These are phyloP conservation scores for Leucocoprinus birnbaumii DNA, from an alignment of 768 basidiomycete species.

Conservation along the genomic window DNA sequence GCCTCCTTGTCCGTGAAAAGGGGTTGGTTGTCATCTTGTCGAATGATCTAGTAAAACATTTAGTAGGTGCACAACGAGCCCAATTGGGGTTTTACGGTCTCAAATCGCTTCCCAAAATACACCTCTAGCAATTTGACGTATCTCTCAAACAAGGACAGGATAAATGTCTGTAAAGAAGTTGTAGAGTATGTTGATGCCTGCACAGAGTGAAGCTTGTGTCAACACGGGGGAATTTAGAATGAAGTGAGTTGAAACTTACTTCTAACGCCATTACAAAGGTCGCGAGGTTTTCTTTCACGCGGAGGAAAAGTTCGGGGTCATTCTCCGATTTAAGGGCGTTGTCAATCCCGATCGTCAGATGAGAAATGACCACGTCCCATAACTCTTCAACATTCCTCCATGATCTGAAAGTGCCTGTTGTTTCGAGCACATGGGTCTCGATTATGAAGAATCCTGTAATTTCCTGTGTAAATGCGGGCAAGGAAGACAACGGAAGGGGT, in stretches of 20 bases:
- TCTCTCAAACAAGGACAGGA: constrained; percentile 87
- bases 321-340: constrained; percentile 68
- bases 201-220: neutral
- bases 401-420: constrained; percentile 87
- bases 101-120: constrained; percentile 80
- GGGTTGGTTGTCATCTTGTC: constrained; percentile 84
- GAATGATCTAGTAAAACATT: constrained; percentile 59
- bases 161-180: constrained; percentile 74
- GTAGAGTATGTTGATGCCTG: constrained; percentile 89
- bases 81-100: constrained; percentile 49
- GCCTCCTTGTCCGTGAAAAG: constrained; percentile 66
- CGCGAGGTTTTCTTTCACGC: constrained; percentile 79
- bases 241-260: too few relatives aligned
- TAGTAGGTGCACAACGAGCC: neutral
- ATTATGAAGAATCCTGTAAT: constrained; percentile 98
- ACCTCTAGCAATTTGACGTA: constrained; percentile 80
- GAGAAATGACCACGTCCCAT: constrained; percentile 83
- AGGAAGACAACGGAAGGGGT: constrained; percentile 60
- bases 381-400: constrained; percentile 90
- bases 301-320: constrained; percentile 79
- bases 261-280: constrained; percentile 91
- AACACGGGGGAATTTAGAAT: too few relatives aligned
- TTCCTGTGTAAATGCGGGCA: constrained; percentile 83
- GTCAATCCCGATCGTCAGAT: constrained; percentile 72
- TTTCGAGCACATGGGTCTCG: constrained; percentile 88